These are phyloP conservation scores for Neoboletus brunneissimus DNA, from an alignment of 768 basidiomycete species.

Conservation along the genomic window DNA sequence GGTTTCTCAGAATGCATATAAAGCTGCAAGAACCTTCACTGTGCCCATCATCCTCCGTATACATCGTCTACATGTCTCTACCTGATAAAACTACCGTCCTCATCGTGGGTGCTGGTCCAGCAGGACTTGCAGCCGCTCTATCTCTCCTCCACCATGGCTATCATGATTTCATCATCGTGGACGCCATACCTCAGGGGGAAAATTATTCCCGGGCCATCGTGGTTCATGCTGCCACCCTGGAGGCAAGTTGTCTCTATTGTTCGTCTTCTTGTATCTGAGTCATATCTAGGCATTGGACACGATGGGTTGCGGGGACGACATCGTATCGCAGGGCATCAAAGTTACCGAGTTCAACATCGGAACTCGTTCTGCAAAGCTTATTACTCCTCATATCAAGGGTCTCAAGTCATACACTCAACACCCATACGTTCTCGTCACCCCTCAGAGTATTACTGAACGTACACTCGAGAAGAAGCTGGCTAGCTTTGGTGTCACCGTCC, in stretches of 20 bases:
- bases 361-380: constrained; percentile 30
- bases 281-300: constrained; percentile 43
- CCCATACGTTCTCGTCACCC: constrained; percentile 41
- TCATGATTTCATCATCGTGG: constrained; percentile 43
- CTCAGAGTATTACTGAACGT: constrained; percentile 45
- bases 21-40: neutral
- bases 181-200: constrained; percentile 33
- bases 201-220: constrained; percentile 45
- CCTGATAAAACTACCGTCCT: constrained; percentile 41
- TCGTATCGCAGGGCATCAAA: constrained; percentile 40
- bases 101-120: constrained; percentile 52
- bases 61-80: constrained; percentile 19
- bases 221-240: constrained; percentile 52
- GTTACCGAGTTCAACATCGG: constrained; percentile 24
- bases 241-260: constrained; percentile 32
- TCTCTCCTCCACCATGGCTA: constrained; percentile 42
- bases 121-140: constrained; percentile 46
- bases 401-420: constrained; percentile 42
- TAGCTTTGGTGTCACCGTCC: constrained; percentile 32
- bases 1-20: neutral
- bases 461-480: constrained; percentile 36
- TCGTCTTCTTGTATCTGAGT: constrained; percentile 28
- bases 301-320: constrained; percentile 38
- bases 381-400: constrained; percentile 31
- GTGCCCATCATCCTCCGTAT: neutral